Percentiles rank a stretch among this genome's conserved stretches.
These are phyloP conservation scores for Tetrapisispora phaffii DNA, from an alignment of 805 yeast species.

Conservation along the genomic window DNA sequence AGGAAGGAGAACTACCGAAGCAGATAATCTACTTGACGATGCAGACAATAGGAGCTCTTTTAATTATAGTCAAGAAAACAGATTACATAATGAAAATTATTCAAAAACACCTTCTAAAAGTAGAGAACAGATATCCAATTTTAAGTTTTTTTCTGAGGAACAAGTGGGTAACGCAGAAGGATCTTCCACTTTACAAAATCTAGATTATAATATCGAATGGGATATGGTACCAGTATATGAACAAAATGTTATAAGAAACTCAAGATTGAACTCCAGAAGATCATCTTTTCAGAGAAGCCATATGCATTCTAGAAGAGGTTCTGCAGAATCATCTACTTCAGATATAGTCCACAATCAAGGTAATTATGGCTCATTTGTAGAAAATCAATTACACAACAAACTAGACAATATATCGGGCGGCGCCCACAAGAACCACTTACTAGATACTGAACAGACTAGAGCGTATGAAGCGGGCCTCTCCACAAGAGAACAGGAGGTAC, in stretches of 20 bases:
- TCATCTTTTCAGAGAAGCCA: constrained; percentile 16
- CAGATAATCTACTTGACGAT: constrained; percentile 28
- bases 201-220: constrained; percentile 71
- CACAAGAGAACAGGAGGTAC: constrained; percentile 5
- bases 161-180: constrained; percentile 86
- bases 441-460: background rate
- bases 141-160: constrained; percentile 73
- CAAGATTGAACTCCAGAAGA: constrained; percentile 17
- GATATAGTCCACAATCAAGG: background rate
- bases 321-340: background rate
- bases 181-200: constrained; percentile 62
- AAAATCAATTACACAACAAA: background rate
- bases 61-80: background rate
- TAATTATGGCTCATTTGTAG: constrained; percentile 1
- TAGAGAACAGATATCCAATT: constrained; percentile 36
- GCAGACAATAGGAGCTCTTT: constrained; percentile 4
- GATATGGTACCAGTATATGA: constrained; percentile 43
- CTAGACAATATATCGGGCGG: background rate
- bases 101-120: constrained; percentile 31
- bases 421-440: background rate
- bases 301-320: background rate
- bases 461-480: background rate
- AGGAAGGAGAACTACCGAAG: constrained; percentile 24
- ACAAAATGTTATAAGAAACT: constrained; percentile 31
- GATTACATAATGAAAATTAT: background rate